Percentiles rank a stretch among this genome's conserved stretches.
Evolutionary conservation across 768 basidiomycete species (phyloP).

Genomic region (Boletus insuetus): DNA sequence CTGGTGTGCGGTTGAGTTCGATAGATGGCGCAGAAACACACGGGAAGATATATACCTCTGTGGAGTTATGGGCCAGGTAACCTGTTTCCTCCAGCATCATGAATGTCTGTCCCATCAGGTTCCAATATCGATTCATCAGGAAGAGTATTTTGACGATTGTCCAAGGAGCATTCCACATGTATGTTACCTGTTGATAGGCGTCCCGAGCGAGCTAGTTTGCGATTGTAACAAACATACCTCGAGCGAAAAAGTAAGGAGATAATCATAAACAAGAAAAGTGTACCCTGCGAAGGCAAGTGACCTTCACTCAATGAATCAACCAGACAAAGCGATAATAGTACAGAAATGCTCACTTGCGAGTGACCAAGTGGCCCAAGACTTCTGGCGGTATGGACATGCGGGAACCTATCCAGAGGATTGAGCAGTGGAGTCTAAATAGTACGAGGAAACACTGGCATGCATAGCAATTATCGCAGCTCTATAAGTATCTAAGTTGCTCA

Average conservation of each 20-base stretch:
- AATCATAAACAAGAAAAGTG: conserved; percentile 25
- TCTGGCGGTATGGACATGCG: conserved; percentile 8
- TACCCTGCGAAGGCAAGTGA: conserved; percentile 13
- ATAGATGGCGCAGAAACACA: background rate
- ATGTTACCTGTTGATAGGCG: conserved; percentile 8
- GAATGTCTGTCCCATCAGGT: conserved; percentile 18
- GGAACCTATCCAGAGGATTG: background rate
- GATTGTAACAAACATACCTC: conserved; percentile 17
- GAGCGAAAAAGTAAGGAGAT: conserved; percentile 24
- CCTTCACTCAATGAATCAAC: conserved; percentile 2
- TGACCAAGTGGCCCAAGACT: conserved; percentile 8
- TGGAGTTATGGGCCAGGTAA: conserved; percentile 11
- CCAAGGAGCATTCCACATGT: conserved; percentile 19
- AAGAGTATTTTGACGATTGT: conserved; percentile 11
- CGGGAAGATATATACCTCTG: conserved; percentile 5
- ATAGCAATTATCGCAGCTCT: too few species aligned
- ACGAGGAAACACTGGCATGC: background rate
- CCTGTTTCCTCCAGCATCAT: conserved; percentile 24
- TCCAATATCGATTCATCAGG: conserved; percentile 16
- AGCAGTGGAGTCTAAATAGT: background rate
- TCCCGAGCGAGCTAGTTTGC: background rate
- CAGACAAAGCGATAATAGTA: background rate
- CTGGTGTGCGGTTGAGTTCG: conserved; percentile 1
- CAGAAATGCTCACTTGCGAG: conserved; percentile 16
- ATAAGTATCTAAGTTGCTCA: background rate